Evolutionary conservation across 164 flowering plant genomes (phyloP), one percentile per base, ranked within the genome.

Genomic region (Santalum album): DNA sequence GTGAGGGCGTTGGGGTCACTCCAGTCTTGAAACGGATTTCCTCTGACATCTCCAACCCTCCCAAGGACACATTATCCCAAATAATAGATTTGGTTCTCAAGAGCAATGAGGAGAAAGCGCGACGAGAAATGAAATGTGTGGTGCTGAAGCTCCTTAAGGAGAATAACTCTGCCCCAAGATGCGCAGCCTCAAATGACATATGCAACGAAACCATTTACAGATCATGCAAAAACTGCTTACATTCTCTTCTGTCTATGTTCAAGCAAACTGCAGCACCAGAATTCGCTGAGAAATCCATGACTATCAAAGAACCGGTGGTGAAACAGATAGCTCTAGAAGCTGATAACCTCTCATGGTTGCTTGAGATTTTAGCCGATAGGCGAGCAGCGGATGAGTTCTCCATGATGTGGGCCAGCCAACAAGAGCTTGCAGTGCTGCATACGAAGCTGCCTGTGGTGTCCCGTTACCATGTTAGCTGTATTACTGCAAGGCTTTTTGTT

Each of bases 281-380:
- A 3, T 77, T 76, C 32, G 46, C 50, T 20, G 78, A 75, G 15
- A 61, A 66, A 20, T 61, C 70, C 1, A 25, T 59, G 55, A 77
- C 67, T 25, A 55, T 26, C 49, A 79, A 60, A 67, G 96, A 84
- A 21, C 67, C 75, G 3, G 66, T 78, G 25, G 66, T 59, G 46
- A 78, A 73, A 69, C 81, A 73, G 61, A 79, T 87, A 45, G 71
- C 78, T 35, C 63, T 83, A 2, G 85, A 85, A 62, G 79, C 96
- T 42, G 99, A 94, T 62, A 94, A 90, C 55, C 82, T 94, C 25
- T 58, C 79, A 9, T 94, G 99, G 99, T 65, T 94, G 74, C 78
- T 87, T 36, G 99, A 94, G 50, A 87, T 94, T 50, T 68, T 94
- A 51, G 59, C 70, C 16, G 86, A 82, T 51, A 77, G 80, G 51